Conservation (phyloP, 2,329 filamentous ascomycete species). For the Sclerotinia minor region DNA sequence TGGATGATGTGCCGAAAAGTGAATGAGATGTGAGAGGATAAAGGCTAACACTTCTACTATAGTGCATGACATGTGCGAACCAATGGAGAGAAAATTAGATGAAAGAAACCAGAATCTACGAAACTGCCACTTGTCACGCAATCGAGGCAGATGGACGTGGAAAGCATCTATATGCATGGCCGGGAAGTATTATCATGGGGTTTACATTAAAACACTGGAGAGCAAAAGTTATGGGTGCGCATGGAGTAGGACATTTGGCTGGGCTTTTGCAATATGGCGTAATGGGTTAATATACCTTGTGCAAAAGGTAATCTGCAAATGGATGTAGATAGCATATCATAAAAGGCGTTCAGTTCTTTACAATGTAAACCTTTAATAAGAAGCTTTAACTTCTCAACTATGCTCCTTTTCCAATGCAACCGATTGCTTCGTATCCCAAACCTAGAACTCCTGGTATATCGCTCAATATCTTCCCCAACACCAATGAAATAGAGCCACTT, state of each 20-base stretch:
- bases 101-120: not conserved
- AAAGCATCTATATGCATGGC: not conserved
- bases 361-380: not conserved
- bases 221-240: not conserved
- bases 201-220: not conserved
- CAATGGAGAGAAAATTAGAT: slow-evolving; percentile 65
- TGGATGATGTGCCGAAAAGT: slow-evolving; percentile 12
- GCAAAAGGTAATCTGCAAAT: slow-evolving; percentile 19
- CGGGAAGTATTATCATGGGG: not conserved
- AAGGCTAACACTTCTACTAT: not conserved
- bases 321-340: slow-evolving; percentile 8
- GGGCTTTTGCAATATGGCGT: slow-evolving; percentile 3
- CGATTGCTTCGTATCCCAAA: not conserved
- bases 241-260: not conserved
- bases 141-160: not conserved
- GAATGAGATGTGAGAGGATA: not conserved
- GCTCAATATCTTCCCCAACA: not conserved
- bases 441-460: slow-evolving; percentile 32
- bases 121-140: not conserved
- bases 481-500: not conserved
- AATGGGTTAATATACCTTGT: slow-evolving; percentile 13
- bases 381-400: not conserved
- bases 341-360: slow-evolving; percentile 9
- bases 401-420: not conserved
- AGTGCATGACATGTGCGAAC: slow-evolving; percentile 67